These are phyloP conservation scores for Otatea glauca DNA, from an alignment of 176 grass and related monocot species.

Conservation along the genomic window DNA sequence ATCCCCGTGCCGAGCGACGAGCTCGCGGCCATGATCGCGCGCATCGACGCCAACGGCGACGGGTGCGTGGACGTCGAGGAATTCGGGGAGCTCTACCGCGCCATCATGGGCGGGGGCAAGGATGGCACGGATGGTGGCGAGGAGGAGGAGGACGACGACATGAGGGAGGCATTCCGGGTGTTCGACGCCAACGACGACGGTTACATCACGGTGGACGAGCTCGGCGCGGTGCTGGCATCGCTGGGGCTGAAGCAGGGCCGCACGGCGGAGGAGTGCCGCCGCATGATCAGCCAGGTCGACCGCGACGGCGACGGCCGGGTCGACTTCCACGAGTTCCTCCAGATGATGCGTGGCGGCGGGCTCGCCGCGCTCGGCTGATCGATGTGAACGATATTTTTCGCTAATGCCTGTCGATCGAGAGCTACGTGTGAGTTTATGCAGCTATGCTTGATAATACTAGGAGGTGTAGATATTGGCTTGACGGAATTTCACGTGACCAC, in stretches of 20 bases:
- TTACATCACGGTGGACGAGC: constrained; percentile 83
- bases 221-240: constrained; percentile 68
- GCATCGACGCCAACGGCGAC: constrained; percentile 74
- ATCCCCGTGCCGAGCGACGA: constrained; percentile 59
- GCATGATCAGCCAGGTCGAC: constrained; percentile 76
- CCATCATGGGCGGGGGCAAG: constrained; percentile 46
- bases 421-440: neutral
- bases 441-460: neutral
- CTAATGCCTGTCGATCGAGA: neutral
- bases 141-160: constrained; percentile 44
- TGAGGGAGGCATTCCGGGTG: constrained; percentile 77
- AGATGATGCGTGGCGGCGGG: constrained; percentile 77
- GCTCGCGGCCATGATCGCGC: constrained; percentile 65
- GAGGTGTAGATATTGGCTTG: constrained; percentile 45
- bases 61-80: constrained; percentile 82
- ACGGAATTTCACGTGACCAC: constrained; percentile 9
- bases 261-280: constrained; percentile 67
- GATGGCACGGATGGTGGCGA: neutral
- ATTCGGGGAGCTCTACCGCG: constrained; percentile 66
- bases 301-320: constrained; percentile 77
- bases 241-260: constrained; percentile 73
- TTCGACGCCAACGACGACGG: constrained; percentile 85
- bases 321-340: constrained; percentile 76
- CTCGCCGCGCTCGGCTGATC: constrained; percentile 59
- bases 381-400: too few species aligned